Evolutionary conservation across 164 flowering plant genomes (phyloP), one percentile per base, ranked within the genome.

Genomic region (Stephania cephalantha): DNA sequence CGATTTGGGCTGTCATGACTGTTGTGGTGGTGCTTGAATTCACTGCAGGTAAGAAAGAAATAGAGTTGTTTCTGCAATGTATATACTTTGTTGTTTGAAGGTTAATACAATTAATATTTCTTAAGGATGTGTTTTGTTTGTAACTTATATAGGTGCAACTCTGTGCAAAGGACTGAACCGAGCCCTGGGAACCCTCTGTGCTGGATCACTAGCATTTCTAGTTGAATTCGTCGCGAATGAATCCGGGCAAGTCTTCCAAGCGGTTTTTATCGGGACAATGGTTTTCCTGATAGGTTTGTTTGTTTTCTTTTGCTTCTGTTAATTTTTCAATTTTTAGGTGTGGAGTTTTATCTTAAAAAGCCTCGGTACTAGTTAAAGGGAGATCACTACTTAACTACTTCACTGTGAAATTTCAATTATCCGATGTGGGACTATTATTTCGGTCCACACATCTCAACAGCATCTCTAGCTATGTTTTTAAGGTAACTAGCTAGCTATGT

Each of bases 1-100:
- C 95, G 9, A 87, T 93, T 29, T 95, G 99, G 98, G 99, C 99
- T 73, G 95, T 91, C 85, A 91, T 93, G 90, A 95, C 97, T 75
- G 98, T 95, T 2, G 98, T 93, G 10, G 91, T 93, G 50, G 98
- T 93, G 20, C 90, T 95, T 20, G 97, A 95, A 79, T 95, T 91
- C 83, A 90, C 99, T 66, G 99, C 95, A 73, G 98, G 98, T 53
- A 12, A 17, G 25, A 17, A 15, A 7, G 7, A 8, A 8, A 46
- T 6, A 48, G 11, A 1, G 1, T 48, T 48, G 53, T 48, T 48
- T 48, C 53, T 3, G 53, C 42, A 2, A 2, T 35, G 4, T 35
- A 4, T 35, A 35, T 35, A 58, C 5, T 12, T 58, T 58, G 18
- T 58, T 4, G 15, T 55, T 55, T 18, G 5, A 17, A 58, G 20